Evolutionary conservation across 768 basidiomycete species (phyloP).

Genomic region (Cystofilobasidium ferigula): DNA sequence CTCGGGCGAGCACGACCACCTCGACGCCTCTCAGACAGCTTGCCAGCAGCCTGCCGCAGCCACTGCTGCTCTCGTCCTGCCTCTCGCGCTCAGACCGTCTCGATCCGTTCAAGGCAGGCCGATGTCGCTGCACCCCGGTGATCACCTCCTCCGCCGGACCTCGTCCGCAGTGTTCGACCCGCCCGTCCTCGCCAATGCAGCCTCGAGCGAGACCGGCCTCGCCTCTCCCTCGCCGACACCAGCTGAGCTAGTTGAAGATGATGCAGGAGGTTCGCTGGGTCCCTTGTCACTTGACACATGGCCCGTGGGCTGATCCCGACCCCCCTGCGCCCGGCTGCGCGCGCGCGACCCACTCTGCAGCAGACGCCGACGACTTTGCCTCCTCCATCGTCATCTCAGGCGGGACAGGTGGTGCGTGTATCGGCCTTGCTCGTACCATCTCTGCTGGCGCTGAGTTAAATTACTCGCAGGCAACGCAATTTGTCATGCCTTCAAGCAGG

Average conservation of each 20-base stretch:
- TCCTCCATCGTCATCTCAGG: slow-evolving; percentile 1
- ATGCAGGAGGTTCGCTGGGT: too few species aligned
- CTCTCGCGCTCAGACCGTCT: too few species aligned
- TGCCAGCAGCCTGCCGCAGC: too few species aligned
- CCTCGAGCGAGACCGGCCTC: too few species aligned
- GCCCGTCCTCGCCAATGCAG: background rate
- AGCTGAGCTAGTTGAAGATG: background rate
- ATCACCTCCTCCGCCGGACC: background rate
- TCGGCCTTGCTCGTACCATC: background rate
- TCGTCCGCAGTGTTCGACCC: background rate
- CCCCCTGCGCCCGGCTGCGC: too few species aligned
- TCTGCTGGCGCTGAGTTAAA: background rate
- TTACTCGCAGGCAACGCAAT: slow-evolving; percentile 58
- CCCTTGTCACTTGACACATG: too few species aligned
- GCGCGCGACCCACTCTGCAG: too few species aligned
- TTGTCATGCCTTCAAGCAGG: slow-evolving; percentile 61
- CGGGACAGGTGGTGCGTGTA: background rate
- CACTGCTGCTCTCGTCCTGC: too few species aligned
- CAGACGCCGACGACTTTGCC: background rate
- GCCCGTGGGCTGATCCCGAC: too few species aligned
- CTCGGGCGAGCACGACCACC: too few species aligned
- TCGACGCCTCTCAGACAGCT: too few species aligned
- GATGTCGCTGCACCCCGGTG: background rate
- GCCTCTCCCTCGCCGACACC: background rate
- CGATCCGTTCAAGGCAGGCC: too few species aligned